These are phyloP conservation scores for Talaromyces rugulosus DNA, from an alignment of 2,329 filamentous ascomycete genomes.

Conservation along the genomic window DNA sequence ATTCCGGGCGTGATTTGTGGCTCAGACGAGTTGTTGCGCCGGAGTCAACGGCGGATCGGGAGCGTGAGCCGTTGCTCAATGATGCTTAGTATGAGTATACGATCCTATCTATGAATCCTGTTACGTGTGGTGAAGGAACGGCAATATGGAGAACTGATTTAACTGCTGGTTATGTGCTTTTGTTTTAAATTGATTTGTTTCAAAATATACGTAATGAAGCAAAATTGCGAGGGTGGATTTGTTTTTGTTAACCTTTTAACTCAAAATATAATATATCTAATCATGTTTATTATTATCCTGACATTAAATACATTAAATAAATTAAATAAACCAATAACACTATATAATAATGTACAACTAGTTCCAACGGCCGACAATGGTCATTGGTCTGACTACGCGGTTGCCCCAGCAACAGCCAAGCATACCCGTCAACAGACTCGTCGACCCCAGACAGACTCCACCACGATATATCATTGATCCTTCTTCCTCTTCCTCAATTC, in stretches of 20 bases:
- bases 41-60: constrained; percentile 46
- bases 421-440: constrained; percentile 4
- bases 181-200: neutral
- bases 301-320: no score
- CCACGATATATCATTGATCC: neutral
- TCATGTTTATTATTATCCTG: no score
- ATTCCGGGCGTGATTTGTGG: constrained; percentile 32
- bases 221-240: neutral
- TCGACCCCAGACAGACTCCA: neutral
- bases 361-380: no score
- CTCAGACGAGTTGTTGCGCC: constrained; percentile 29
- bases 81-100: constrained; percentile 26
- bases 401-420: constrained; percentile 7
- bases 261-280: no score
- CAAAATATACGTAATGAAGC: neutral
- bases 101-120: neutral
- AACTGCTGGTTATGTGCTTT: neutral
- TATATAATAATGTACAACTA: no score
- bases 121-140: neutral
- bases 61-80: constrained; percentile 51
- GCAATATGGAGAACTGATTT: neutral
- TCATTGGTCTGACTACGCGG: neutral
- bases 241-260: no score
- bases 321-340: no score
- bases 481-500: neutral